These are phyloP conservation scores for Biancaea sappan DNA, from an alignment of 306 rosid species.

Conservation along the genomic window DNA sequence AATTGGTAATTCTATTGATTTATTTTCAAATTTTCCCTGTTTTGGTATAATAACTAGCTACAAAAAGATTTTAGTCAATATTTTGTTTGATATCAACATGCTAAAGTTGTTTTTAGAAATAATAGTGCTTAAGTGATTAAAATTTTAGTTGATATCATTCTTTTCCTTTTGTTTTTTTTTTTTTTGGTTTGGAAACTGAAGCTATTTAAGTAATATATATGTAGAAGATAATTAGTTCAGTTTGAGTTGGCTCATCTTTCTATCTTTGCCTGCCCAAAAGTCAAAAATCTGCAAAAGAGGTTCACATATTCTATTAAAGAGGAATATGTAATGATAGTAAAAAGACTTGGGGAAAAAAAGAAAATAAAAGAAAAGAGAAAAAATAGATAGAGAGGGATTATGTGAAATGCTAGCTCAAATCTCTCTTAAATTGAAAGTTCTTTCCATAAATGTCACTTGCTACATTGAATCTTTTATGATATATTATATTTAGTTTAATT, in stretches of 20 bases:
- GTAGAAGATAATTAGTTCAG: not conserved
- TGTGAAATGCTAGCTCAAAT: slow-evolving; percentile 7
- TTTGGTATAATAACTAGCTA: slow-evolving; percentile 15
- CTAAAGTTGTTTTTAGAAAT: slow-evolving; percentile 1
- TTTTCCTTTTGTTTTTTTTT: not conserved
- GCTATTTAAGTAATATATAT: slow-evolving; percentile 1
- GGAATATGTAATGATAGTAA: slow-evolving; percentile 9
- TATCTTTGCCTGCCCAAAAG: not conserved
- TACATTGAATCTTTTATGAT: not conserved
- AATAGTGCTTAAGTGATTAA: slow-evolving; percentile 8
- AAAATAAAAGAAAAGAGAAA: not conserved
- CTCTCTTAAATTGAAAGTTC: slow-evolving; percentile 19
- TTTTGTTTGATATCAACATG: slow-evolving; percentile 27
- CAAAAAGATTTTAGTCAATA: not conserved
- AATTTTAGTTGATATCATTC: not conserved
- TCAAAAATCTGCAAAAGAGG: slow-evolving; percentile 8
- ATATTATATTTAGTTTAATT: not conserved
- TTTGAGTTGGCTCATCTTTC: not conserved
- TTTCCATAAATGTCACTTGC: slow-evolving; percentile 20
- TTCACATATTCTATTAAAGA: not conserved
- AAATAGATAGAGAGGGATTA: too few relatives aligned
- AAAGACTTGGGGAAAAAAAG: not conserved
- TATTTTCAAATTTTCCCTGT: not conserved
- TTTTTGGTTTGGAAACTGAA: not conserved
- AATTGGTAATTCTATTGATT: slow-evolving; percentile 60